These are phyloP conservation scores for Peltaster fructicola DNA, from an alignment of 2,329 filamentous ascomycete genomes.

Conservation along the genomic window DNA sequence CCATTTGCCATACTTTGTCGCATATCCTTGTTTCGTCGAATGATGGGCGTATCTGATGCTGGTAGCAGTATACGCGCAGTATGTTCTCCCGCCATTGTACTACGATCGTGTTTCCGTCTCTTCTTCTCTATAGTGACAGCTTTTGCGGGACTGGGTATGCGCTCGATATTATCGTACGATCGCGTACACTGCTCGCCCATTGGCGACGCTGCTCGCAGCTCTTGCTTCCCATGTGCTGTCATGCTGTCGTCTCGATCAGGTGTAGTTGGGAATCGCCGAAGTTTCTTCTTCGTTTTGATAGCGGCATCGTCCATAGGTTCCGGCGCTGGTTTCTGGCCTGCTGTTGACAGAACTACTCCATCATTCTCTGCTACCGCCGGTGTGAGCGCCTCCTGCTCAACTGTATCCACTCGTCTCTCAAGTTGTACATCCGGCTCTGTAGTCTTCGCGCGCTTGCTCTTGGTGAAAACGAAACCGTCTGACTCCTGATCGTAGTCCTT, in stretches of 20 bases:
- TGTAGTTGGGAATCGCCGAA: conserved; percentile 17
- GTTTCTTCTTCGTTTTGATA: conserved; percentile 16
- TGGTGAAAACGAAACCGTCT: conserved; percentile 31
- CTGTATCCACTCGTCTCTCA: conserved; percentile 4
- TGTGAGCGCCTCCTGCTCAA: conserved; percentile 9
- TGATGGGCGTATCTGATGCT: conserved; percentile 82
- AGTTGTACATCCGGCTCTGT: conserved; percentile 15
- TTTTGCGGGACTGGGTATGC: conserved; percentile 14
- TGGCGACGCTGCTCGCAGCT: conserved; percentile 8
- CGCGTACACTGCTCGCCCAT: conserved; percentile 10
- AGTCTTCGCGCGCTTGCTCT: conserved; percentile 15
- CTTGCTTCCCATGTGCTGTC: conserved; percentile 13
- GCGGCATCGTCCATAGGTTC: conserved; percentile 8
- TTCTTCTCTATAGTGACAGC: conserved; percentile 24
- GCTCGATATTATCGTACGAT: conserved; percentile 12
- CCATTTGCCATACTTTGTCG: conserved; percentile 59
- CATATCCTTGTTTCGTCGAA: conserved; percentile 87
- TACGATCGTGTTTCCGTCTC: conserved; percentile 15
- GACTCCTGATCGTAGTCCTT: conserved; percentile 24
- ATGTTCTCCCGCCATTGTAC: conserved; percentile 15
- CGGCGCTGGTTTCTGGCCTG: conserved; percentile 4
- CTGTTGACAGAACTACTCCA: conserved; percentile 2
- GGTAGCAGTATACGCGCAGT: conserved; percentile 61
- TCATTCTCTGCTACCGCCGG: conserved; percentile 7
- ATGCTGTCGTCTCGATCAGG: conserved; percentile 22